Evolutionary conservation across 2,329 filamentous ascomycete species (phyloP), one percentile per base, ranked within the genome.

Genomic region (Zasmidium citrigriseum): DNA sequence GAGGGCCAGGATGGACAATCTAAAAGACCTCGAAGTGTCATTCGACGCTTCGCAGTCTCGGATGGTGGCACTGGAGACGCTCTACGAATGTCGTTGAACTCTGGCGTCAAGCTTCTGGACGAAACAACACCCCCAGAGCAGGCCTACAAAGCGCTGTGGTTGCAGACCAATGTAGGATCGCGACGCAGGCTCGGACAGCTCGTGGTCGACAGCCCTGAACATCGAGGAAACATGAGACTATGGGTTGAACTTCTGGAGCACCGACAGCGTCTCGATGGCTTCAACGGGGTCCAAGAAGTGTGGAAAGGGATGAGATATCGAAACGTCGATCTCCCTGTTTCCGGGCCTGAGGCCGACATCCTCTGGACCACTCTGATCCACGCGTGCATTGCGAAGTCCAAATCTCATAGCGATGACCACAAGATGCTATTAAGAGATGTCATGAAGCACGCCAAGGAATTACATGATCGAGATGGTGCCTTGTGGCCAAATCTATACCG

Each of bases 361-460:
- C 60, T 84, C 5, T 83, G 82, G 82, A 67, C 68, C 0, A 75
- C 72, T 0, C 77, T 83, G 49, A 61, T 82, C 47, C 70, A 73
- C 52, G 64, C 74, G 25, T 71, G 73, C n/a, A 63, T 74, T 34
- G 45, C 52, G 2, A 45, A 44, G 55, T 11, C 44, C 49, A 12
- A 58, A 49, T 54, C 46, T 12, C 25, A 34, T 14, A 48, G 21
- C 14, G 29, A 20, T 38, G 44, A 65, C 50, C 24, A 46, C 3
- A 12, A 46, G 22, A 24, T n/a, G 5, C 62, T 80, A 1, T 64
- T 80, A 2, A 38, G 69, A 4, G 65, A 73, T 11, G 61, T 82
- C 10, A 67, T 77, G 12, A 60, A 70, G 1, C 76, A 82, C 64
- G 78, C 76, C 7, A 63, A 75, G 25, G 64, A 75, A 1, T 56